Percentiles rank a stretch among this genome's conserved stretches.
phyloP scores from a whole-genome alignment of 208 protist genomes.

The Entamoeba histolytica region DNA sequence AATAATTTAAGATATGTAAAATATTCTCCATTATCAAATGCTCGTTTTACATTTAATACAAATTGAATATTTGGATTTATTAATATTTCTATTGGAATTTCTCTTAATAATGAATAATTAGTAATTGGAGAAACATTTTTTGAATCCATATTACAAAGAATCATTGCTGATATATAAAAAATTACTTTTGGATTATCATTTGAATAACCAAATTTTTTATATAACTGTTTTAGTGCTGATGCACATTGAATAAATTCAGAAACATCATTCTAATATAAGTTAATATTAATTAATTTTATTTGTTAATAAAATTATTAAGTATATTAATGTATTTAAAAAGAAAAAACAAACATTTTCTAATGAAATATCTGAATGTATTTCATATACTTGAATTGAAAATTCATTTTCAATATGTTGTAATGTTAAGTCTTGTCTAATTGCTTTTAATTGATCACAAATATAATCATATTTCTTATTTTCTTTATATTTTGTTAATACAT shows the following conservation, averaged over 20 bases:
- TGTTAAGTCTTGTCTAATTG: slow-evolving; percentile 1
- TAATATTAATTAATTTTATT: too few species aligned
- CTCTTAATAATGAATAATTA: neutral
- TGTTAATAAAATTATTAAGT: too few species aligned
- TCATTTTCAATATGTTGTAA: slow-evolving; percentile 1
- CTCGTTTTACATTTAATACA: neutral
- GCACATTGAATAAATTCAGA: slow-evolving; percentile 7
- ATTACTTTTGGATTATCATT: neutral
- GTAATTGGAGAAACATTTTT: neutral
- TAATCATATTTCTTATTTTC: neutral
- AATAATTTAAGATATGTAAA: neutral
- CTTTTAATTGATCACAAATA: slow-evolving; percentile 6
- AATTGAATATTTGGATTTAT: neutral
- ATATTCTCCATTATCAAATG: neutral
- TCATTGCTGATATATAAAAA: neutral
- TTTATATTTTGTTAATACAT: neutral
- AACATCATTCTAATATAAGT: neutral
- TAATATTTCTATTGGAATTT: neutral
- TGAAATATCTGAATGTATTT: neutral
- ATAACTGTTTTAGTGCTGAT: neutral
- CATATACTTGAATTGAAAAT: slow-evolving; percentile 8
- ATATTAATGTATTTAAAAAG: too few species aligned
- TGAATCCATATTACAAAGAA: neutral
- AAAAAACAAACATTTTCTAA: neutral
- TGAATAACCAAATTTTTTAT: neutral